Evolutionary conservation across 805 yeast species (phyloP).

Genomic region (Scheffersomyces amazonensis): DNA sequence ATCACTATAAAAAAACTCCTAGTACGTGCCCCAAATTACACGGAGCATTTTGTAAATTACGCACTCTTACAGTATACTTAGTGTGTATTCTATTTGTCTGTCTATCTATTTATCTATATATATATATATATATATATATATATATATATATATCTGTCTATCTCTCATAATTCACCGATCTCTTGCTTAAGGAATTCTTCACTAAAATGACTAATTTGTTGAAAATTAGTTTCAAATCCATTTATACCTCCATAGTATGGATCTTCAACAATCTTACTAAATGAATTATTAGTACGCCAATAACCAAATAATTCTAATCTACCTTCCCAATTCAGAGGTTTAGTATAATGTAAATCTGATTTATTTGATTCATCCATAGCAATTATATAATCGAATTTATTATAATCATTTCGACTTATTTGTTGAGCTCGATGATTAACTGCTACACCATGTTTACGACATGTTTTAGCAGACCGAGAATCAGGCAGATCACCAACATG

Average conservation of each 20-base stretch:
- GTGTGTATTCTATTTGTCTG: no score
- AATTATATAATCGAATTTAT: slow-evolving; percentile 62
- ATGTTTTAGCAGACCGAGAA: slow-evolving; percentile 63
- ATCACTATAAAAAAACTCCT: no score
- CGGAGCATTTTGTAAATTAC: no score
- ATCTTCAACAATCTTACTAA: slow-evolving; percentile 67
- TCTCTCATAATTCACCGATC: slow-evolving; percentile 14
- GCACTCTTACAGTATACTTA: no score
- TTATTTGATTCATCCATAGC: slow-evolving; percentile 69
- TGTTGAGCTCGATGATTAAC: slow-evolving; percentile 76
- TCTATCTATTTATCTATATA: no score
- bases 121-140: no score
- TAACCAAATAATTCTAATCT: slow-evolving; percentile 71
- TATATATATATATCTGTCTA: neutral
- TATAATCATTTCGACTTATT: slow-evolving; percentile 48
- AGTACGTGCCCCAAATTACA: no score
- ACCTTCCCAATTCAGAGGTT: slow-evolving; percentile 51
- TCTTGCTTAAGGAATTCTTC: slow-evolving; percentile 63
- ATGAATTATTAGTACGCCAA: slow-evolving; percentile 58
- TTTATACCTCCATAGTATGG: slow-evolving; percentile 89
- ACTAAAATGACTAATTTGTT: slow-evolving; percentile 73
- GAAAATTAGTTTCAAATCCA: slow-evolving; percentile 79
- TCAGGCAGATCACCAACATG: slow-evolving; percentile 86
- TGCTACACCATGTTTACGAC: slow-evolving; percentile 69
- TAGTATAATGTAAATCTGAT: slow-evolving; percentile 45